Evolutionary conservation across 2,329 filamentous ascomycete species (phyloP).

Genomic region (Hymenotorrendiella dingleyae): DNA sequence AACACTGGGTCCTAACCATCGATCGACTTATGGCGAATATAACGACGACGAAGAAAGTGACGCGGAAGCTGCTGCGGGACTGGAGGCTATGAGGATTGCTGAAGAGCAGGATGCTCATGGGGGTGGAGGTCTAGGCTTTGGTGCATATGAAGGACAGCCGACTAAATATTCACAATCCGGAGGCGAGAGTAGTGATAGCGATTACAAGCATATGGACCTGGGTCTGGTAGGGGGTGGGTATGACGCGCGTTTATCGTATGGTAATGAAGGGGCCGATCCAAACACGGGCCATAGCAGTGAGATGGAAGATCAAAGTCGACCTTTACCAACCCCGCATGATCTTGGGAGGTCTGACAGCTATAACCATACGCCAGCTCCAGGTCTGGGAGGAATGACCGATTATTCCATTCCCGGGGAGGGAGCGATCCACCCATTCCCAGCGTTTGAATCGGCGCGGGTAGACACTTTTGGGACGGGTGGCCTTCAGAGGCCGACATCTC

Average conservation of each 20-base stretch:
- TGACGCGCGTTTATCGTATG: slow-evolving; percentile 54
- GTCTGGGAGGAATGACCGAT: slow-evolving; percentile 31
- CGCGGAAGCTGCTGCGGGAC: slow-evolving; percentile 76
- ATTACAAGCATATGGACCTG: slow-evolving; percentile 67
- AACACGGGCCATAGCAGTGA: slow-evolving; percentile 31
- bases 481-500: slow-evolving; percentile 64
- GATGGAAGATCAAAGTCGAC: slow-evolving; percentile 41
- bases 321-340: slow-evolving; percentile 42
- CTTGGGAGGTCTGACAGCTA: slow-evolving; percentile 27
- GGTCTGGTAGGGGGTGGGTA: slow-evolving; percentile 69
- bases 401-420: slow-evolving; percentile 42
- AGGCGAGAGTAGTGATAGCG: slow-evolving; percentile 58
- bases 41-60: slow-evolving; percentile 72
- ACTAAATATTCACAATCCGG: slow-evolving; percentile 27
- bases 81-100: slow-evolving; percentile 77
- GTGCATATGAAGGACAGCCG: slow-evolving; percentile 42
- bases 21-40: slow-evolving; percentile 39
- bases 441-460: slow-evolving; percentile 46
- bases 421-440: slow-evolving; percentile 50
- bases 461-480: slow-evolving; percentile 91
- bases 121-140: slow-evolving; percentile 50
- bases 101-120: slow-evolving; percentile 62
- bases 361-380: slow-evolving; percentile 19
- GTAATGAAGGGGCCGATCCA: slow-evolving; percentile 35
- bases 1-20: slow-evolving; percentile 35